A percentile compares a stretch with the other conserved stretches of the same genome.
Conservation (phyloP, 345 rosid genomes). For the Cochlearia excelsa region DNA sequence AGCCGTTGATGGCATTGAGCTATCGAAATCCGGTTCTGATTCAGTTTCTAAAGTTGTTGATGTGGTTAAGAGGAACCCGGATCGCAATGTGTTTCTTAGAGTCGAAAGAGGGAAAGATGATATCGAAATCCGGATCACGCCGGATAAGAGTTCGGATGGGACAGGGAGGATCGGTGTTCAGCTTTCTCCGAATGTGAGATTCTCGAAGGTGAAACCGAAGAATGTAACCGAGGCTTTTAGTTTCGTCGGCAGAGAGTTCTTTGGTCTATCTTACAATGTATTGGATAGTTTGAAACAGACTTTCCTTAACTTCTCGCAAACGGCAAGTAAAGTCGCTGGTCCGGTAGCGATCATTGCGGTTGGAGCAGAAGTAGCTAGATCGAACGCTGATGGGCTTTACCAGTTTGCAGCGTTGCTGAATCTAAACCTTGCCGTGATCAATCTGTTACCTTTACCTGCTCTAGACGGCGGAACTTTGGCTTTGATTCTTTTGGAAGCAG, state of each 20-base stretch:
- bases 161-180: slow-evolving; percentile 84
- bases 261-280: slow-evolving; percentile 66
- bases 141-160: slow-evolving; percentile 79
- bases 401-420: slow-evolving; percentile 92
- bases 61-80: slow-evolving; percentile 61
- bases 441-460: slow-evolving; percentile 93
- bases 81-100: slow-evolving; percentile 57
- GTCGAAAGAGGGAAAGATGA: slow-evolving; percentile 53
- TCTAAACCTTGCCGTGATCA: slow-evolving; percentile 86
- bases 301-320: slow-evolving; percentile 76
- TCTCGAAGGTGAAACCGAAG: slow-evolving; percentile 57
- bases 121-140: slow-evolving; percentile 61
- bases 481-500: slow-evolving; percentile 75
- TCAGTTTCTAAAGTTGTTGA: slow-evolving; percentile 66
- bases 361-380: slow-evolving; percentile 96
- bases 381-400: slow-evolving; percentile 77
- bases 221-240: slow-evolving; percentile 55
- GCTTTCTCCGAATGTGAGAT: slow-evolving; percentile 69
- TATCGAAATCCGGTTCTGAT: slow-evolving; percentile 48
- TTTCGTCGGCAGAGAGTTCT: slow-evolving; percentile 67
- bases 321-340: slow-evolving; percentile 88
- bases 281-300: slow-evolving; percentile 82
- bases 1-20: slow-evolving; percentile 55
- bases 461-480: slow-evolving; percentile 94
- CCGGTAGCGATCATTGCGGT: slow-evolving; percentile 97